These are phyloP conservation scores for Cyamopsis tetragonoloba DNA, from an alignment of 306 rosid species.

Conservation along the genomic window DNA sequence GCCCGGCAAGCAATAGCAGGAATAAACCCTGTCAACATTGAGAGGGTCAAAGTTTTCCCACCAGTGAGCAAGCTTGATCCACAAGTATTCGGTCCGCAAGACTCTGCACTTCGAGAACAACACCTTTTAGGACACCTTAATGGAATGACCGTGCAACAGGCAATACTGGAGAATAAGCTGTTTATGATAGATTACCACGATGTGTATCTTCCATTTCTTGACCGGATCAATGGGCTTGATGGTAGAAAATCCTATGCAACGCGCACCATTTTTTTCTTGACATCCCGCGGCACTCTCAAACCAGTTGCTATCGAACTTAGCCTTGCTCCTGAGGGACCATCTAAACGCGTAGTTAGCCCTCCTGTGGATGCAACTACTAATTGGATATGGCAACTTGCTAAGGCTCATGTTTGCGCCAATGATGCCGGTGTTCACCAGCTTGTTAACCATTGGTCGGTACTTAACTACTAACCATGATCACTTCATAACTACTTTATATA, in stretches of 20 bases:
- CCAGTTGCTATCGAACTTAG: slow-evolving; percentile 85
- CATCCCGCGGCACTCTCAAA: slow-evolving; percentile 62
- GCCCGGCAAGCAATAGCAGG: slow-evolving; percentile 83
- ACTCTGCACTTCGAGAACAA: slow-evolving; percentile 69
- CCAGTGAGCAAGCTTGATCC: slow-evolving; percentile 86
- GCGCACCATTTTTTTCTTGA: slow-evolving; percentile 63
- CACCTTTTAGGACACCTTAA: slow-evolving; percentile 62
- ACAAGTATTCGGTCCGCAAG: slow-evolving; percentile 52
- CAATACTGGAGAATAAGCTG: slow-evolving; percentile 61
- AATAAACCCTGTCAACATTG: slow-evolving; percentile 66
- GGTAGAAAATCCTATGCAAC: slow-evolving; percentile 82
- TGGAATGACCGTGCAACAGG: slow-evolving; percentile 85
- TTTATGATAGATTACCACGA: slow-evolving; percentile 75
- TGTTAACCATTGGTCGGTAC: slow-evolving; percentile 72
- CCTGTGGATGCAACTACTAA: slow-evolving; percentile 65
- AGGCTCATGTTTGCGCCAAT: slow-evolving; percentile 77
- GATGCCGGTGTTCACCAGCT: slow-evolving; percentile 90
- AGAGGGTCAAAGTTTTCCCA: slow-evolving; percentile 64
- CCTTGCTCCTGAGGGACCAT: slow-evolving; percentile 54
- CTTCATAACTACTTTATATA: too few species aligned
- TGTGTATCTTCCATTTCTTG: slow-evolving; percentile 66
- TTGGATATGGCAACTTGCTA: slow-evolving; percentile 88
- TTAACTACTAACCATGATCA: too few species aligned
- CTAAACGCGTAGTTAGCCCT: slow-evolving; percentile 57
- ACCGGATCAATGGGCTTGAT: slow-evolving; percentile 63